Evolutionary conservation across 2,329 filamentous ascomycete genomes (phyloP).

Genomic region (Neopestalotiopsis sp.): DNA sequence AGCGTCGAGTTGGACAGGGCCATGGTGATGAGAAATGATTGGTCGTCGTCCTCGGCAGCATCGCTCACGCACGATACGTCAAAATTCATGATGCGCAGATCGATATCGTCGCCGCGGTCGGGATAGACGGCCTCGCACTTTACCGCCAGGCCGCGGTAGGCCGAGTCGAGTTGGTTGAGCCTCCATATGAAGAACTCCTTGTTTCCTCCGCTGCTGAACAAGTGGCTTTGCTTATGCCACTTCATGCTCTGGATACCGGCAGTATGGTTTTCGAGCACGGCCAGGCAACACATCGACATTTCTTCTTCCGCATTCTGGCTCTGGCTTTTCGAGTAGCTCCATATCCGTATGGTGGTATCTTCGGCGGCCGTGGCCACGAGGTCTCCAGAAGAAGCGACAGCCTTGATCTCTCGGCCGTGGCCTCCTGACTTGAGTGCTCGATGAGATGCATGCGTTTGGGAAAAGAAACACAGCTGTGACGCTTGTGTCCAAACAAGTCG

Average conservation of each 20-base stretch:
- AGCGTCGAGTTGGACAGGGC: slow-evolving; percentile 85
- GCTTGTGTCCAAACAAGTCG: slow-evolving; percentile 79
- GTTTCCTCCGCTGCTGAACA: slow-evolving; percentile 86
- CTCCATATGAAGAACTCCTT: slow-evolving; percentile 93
- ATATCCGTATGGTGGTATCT: slow-evolving; percentile 78
- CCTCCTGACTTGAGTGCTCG: slow-evolving; percentile 69
- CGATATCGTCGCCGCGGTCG: slow-evolving; percentile 58
- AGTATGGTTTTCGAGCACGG: slow-evolving; percentile 77
- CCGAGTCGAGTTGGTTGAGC: slow-evolving; percentile 58
- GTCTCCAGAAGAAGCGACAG: slow-evolving; percentile 44
- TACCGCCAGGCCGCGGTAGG: slow-evolving; percentile 57
- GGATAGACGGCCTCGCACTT: slow-evolving; percentile 61
- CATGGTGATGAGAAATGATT: slow-evolving; percentile 67
- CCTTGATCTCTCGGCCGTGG: slow-evolving; percentile 86
- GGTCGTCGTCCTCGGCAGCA: slow-evolving; percentile 5
- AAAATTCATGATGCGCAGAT: slow-evolving; percentile 84
- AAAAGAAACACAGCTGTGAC: slow-evolving; percentile 55
- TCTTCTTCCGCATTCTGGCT: slow-evolving; percentile 8
- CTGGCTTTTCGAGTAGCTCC: slow-evolving; percentile 47
- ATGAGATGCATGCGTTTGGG: slow-evolving; percentile 43
- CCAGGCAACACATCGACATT: slow-evolving; percentile 52
- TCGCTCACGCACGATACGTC: slow-evolving; percentile 52
- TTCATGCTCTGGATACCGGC: slow-evolving; percentile 82
- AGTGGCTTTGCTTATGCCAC: slow-evolving; percentile 74
- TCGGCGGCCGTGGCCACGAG: slow-evolving; percentile 72